Evolutionary conservation across 2,329 filamentous ascomycete species (phyloP), one percentile per base, ranked within the genome.

Genomic region (Alternaria sp.): DNA sequence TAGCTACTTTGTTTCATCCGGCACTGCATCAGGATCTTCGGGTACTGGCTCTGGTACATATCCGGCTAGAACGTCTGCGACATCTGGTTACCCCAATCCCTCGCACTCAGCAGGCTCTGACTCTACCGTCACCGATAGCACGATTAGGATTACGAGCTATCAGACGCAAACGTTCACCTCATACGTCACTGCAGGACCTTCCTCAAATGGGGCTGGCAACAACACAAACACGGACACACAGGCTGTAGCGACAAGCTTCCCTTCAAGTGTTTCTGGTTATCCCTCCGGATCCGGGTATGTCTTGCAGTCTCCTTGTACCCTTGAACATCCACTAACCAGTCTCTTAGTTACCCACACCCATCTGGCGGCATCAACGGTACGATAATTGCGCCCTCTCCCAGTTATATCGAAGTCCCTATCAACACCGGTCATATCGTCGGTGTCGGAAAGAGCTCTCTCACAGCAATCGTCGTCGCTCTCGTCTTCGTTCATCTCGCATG

Each of bases 271-370:
- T 28, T 66, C 70, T 49, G 56, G 48, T 40, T 27, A 25, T 48
- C 69, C 73, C 3, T 74, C 70, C 27, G 71, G 70, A 9, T 69
- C 71, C 62, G 71, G 71, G 73, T 73, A 63, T 67, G 65, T 66
- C 14, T 43, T 44, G 34, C 4, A 30, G 30, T 32, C 12, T 46
- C 12, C 14, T 44, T 9, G 2, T 20, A 25, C 14, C n/a, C 43
- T n/a, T 22, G 11, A 36, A 16, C n/a, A 48, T 28, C 36, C 20
- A 28, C 59, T 71, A 55, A 66, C 55, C 41, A 5, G 43, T 20
- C 2, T 36, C 28, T 44, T 48, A 74, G 71, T 45, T 68, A 63
- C 32, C 59, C 60, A 20, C 53, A 64, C 38, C 62, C 67, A 10
- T 67, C 66, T 18, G 54, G 56, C 34, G 70, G 66, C 51, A 50